Evolutionary conservation across 345 rosid genomes (phyloP), one percentile per base, ranked within the genome.

Genomic region (Eucalyptus regnans): DNA sequence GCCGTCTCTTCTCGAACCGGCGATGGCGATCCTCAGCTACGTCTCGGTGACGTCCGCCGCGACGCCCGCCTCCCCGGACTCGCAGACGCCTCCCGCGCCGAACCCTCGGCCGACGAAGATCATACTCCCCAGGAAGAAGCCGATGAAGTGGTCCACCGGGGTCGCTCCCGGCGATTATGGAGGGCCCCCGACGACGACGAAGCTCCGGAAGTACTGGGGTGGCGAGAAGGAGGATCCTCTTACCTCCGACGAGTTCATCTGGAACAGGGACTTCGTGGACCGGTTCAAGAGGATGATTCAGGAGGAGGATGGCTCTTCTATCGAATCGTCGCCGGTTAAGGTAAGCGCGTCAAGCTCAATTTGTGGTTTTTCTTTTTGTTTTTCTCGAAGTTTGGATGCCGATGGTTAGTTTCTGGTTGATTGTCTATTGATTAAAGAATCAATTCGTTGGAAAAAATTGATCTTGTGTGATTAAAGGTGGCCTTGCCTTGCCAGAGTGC

Each of bases 161-260:
- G 92, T 93, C n/a, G 96, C 99, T 86, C 99, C 98, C 3, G 99
- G 99, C 27, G 99, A 96, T 8, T 96, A 96, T 89, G 99, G 97
- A 44, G 99, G 99, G 87, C 98, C 99, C 49, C 97, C 98, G 48
- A 90, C 96, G 54, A 91, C 96, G 87, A 80, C 98, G 4, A 94
- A 94, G 95, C 96, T 93, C 29, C 94, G 98, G 18, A 96, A 95
- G 94, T 96, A 94, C 92, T 96, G 99, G 99, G 98, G 97, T 29
- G 98, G 99, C 49, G 95, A 96, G 89, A 91, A 90, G 25, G 96
- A 95, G 56, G 99, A 97, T 92, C 99, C 99, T 84, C 92, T 96
- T 64, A 95, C 94, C 84, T 97, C 99, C 22, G 96, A 94, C 88
- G 98, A 96, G 85, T 97, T 91, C 88, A 96, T 97, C 68, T 97